These are phyloP conservation scores for Backusella macrospora DNA, from an alignment of 192 early-diverging fungal genomes.

Conservation along the genomic window DNA sequence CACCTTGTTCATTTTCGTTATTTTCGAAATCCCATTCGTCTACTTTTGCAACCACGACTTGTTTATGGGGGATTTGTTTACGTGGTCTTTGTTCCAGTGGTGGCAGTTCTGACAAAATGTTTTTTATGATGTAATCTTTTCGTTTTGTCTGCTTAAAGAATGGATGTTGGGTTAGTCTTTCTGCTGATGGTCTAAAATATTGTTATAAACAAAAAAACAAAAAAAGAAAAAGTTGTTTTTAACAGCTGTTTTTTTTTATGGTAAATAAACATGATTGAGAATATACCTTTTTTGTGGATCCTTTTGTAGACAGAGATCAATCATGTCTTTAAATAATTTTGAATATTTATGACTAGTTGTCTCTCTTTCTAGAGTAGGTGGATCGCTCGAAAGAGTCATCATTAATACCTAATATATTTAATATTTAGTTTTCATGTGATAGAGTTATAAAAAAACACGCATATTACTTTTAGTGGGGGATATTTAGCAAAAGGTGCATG, in stretches of 20 bases:
- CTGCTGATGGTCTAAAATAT: conserved; percentile 67
- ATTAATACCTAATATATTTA: conserved; percentile 56
- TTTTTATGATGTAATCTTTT: conserved; percentile 62
- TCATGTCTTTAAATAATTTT: conserved; percentile 84
- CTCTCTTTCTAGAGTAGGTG: conserved; percentile 83
- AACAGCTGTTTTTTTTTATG: neutral
- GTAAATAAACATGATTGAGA: neutral
- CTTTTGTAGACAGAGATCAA: conserved; percentile 80
- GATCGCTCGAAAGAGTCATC: conserved; percentile 85
- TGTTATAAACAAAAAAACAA: neutral
- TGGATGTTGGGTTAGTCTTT: conserved; percentile 71
- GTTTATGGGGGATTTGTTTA: conserved; percentile 55
- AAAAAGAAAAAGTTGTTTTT: neutral
- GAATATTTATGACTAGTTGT: conserved; percentile 73
- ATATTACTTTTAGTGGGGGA: conserved; percentile 74
- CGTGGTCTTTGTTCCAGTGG: conserved; percentile 71
- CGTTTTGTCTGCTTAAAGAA: conserved; percentile 83
- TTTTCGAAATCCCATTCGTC: conserved; percentile 73
- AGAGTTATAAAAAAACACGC: neutral
- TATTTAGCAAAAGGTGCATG: conserved; percentile 90
- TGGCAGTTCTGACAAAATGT: conserved; percentile 61
- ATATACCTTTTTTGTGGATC: conserved; percentile 68
- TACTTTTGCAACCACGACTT: conserved; percentile 43
- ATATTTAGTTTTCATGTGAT: conserved; percentile 8
- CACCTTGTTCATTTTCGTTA: conserved; percentile 26